phyloP scores from a whole-genome alignment of 1,139 yeast genomes.

The Hyphopichia wangnamkhiaoensis region DNA sequence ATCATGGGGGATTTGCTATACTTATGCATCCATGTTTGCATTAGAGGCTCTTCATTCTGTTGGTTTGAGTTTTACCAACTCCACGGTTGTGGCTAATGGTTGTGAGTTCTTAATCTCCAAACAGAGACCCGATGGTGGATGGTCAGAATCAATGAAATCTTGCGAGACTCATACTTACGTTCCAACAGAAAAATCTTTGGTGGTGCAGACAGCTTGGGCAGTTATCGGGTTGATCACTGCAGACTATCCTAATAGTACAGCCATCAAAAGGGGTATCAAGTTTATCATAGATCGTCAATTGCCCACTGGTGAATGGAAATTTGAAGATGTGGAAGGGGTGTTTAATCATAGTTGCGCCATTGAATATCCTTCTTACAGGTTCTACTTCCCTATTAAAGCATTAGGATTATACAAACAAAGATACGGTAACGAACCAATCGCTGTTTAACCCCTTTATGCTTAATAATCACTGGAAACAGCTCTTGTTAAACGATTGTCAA shows the following conservation, averaged over 20 bases:
- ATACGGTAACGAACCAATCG: slow-evolving; percentile 23
- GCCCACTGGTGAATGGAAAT: slow-evolving; percentile 80
- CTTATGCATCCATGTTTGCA: slow-evolving; percentile 98
- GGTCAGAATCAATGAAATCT: slow-evolving; percentile 89
- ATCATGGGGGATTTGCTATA: slow-evolving; percentile 96
- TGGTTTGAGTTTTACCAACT: slow-evolving; percentile 62
- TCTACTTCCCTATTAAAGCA: slow-evolving; percentile 89
- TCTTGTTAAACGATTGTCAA: no score
- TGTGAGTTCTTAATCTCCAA: slow-evolving; percentile 80
- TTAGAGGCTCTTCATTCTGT: slow-evolving; percentile 82
- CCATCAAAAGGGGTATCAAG: slow-evolving; percentile 63
- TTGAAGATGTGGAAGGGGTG: slow-evolving; percentile 90
- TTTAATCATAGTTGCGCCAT: slow-evolving; percentile 92
- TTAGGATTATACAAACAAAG: slow-evolving; percentile 67
- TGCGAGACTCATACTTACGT: slow-evolving; percentile 85
- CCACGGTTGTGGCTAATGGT: slow-evolving; percentile 64
- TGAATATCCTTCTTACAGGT: slow-evolving; percentile 93
- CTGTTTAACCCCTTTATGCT: no score
- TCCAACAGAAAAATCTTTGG: slow-evolving; percentile 55
- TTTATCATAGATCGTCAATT: slow-evolving; percentile 70
- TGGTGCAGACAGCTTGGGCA: slow-evolving; percentile 95
- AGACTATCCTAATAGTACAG: slow-evolving; percentile 68
- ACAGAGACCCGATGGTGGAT: slow-evolving; percentile 90
- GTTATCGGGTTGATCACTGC: slow-evolving; percentile 79
- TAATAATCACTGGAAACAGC: no score